Percentiles rank a stretch among this genome's conserved stretches.
These are phyloP conservation scores for Chlorella sorokiniana DNA, from an alignment of 139 green algal genomes.

Conservation along the genomic window DNA sequence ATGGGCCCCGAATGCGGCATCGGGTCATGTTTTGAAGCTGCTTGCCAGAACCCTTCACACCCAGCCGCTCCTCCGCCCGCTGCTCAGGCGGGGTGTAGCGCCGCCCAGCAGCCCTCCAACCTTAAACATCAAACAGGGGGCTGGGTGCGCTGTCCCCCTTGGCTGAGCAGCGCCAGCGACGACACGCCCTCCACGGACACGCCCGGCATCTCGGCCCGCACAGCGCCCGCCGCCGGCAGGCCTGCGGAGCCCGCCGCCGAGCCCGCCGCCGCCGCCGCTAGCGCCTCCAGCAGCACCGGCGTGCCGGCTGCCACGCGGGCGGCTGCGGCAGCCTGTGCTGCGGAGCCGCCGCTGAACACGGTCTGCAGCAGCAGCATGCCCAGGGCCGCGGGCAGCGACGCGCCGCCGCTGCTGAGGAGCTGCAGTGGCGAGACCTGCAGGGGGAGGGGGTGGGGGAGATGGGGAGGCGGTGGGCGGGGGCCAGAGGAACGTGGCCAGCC, in stretches of 20 bases:
- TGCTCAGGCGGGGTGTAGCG: too few relatives aligned
- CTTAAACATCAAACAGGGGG: conserved; percentile 15
- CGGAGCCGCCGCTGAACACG: conserved; percentile 2
- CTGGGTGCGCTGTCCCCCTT: not conserved
- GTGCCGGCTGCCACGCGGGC: not conserved
- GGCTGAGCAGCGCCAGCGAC: conserved; percentile 5
- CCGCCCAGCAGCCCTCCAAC: too few relatives aligned
- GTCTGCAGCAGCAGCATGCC: conserved; percentile 17
- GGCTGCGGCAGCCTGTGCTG: not conserved
- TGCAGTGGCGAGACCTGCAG: conserved; percentile 20
- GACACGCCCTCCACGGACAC: conserved; percentile 28
- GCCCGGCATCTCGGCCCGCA: conserved; percentile 26
- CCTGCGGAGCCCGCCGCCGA: not conserved
- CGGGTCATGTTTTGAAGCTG: not conserved
- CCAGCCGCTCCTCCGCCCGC: too few relatives aligned
- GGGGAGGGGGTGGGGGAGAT: too few relatives aligned
- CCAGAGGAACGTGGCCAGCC: not conserved
- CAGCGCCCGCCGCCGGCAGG: not conserved
- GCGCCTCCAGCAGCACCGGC: conserved; percentile 14
- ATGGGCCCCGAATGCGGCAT: too few relatives aligned
- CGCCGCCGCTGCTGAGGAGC: conserved; percentile 5
- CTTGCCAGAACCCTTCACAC: too few relatives aligned
- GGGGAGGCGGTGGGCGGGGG: not conserved
- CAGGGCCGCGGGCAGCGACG: not conserved
- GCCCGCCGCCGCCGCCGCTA: not conserved